These are phyloP conservation scores for Malania oleifera DNA, from an alignment of 164 flowering plant genomes.

Conservation along the genomic window DNA sequence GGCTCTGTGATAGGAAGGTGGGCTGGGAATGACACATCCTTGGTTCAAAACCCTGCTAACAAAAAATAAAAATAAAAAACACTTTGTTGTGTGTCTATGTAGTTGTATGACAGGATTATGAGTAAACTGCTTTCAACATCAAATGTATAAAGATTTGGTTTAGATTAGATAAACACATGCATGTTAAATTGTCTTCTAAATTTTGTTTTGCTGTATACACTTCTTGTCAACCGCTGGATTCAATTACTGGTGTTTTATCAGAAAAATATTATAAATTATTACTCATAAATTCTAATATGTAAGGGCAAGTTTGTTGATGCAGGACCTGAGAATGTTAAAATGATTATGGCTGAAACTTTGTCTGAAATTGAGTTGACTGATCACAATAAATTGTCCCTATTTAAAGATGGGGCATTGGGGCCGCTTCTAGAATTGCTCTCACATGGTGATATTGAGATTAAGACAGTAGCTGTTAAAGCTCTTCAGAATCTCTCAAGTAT, in stretches of 20 bases:
- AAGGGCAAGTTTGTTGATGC: constrained; percentile 12
- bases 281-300: not conserved
- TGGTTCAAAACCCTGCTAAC: too few relatives aligned
- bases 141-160: too few relatives aligned
- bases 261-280: constrained; percentile 5
- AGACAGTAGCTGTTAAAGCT: constrained; percentile 38
- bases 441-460: constrained; percentile 32
- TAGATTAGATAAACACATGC: too few relatives aligned
- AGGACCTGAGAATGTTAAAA: constrained; percentile 53
- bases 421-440: constrained; percentile 48
- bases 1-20: too few relatives aligned
- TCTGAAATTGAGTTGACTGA: constrained; percentile 72
- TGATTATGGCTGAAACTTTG: constrained; percentile 47
- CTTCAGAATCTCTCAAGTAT: constrained; percentile 57
- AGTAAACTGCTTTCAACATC: too few relatives aligned
- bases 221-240: too few relatives aligned
- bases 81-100: too few relatives aligned
- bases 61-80: too few relatives aligned
- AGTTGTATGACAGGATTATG: too few relatives aligned
- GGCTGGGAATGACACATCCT: too few relatives aligned
- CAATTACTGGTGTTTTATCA: too few relatives aligned
- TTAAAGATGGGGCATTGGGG: constrained; percentile 46
- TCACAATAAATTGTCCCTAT: constrained; percentile 41
- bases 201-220: not conserved
- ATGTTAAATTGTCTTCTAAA: constrained; percentile 4